Evolutionary conservation across 805 yeast genomes (phyloP).

Genomic region (Yarrowia bubula): DNA sequence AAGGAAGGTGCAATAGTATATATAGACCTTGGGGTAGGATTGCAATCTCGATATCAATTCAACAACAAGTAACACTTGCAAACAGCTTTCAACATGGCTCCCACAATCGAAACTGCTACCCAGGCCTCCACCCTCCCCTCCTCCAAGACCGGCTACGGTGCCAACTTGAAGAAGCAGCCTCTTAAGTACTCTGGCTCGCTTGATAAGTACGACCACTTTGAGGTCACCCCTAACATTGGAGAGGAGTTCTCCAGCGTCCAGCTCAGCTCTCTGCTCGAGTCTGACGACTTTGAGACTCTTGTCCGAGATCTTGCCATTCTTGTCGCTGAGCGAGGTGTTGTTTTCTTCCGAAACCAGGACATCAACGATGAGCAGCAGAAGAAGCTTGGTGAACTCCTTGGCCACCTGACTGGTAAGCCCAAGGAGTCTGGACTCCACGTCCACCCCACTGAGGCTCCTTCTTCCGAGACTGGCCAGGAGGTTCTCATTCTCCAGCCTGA

Average conservation of each 20-base stretch:
- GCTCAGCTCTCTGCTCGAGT: slow-evolving; percentile 19
- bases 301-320: slow-evolving; percentile 46
- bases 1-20: not conserved
- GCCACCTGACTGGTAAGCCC: slow-evolving; percentile 36
- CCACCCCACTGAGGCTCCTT: slow-evolving; percentile 36
- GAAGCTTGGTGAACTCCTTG: slow-evolving; percentile 35
- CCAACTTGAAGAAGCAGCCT: slow-evolving; percentile 24
- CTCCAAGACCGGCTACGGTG: slow-evolving; percentile 22
- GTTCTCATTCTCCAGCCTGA: slow-evolving; percentile 34
- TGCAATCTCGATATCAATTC: not conserved
- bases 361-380: slow-evolving; percentile 36
- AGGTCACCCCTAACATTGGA: slow-evolving; percentile 29
- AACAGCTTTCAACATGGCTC: slow-evolving; percentile 26
- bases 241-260: slow-evolving; percentile 26
- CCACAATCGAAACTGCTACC: slow-evolving; percentile 19
- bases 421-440: slow-evolving; percentile 36
- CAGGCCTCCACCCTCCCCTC: slow-evolving; percentile 12
- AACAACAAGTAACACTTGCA: slow-evolving; percentile 11
- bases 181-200: slow-evolving; percentile 27
- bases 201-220: slow-evolving; percentile 24
- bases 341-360: slow-evolving; percentile 51
- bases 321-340: slow-evolving; percentile 50
- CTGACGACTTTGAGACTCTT: slow-evolving; percentile 21
- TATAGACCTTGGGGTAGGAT: slow-evolving; percentile 2
- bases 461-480: slow-evolving; percentile 36